phyloP scores from a whole-genome alignment of 768 basidiomycete species.

The Glaciozyma antarctica region DNA sequence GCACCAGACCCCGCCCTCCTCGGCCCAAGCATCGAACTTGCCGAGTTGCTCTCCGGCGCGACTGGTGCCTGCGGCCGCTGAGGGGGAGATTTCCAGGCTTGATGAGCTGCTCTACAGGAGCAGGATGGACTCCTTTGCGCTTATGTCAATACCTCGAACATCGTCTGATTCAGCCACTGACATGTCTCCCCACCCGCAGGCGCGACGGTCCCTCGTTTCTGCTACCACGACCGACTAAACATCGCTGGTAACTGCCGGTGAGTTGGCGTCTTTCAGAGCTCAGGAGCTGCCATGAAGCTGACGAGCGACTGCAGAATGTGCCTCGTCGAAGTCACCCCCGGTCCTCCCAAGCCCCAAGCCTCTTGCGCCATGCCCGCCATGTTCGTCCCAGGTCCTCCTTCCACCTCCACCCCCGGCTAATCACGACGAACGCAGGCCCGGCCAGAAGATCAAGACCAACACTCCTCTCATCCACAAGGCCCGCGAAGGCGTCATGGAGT shows the following conservation, averaged over 20 bases:
- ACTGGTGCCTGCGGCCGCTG: no score
- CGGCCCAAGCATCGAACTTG: no score
- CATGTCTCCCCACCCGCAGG: constrained; percentile 11
- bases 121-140: no score
- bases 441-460: constrained; percentile 39
- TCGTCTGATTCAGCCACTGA: neutral
- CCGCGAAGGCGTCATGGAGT: constrained; percentile 87
- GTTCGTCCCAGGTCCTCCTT: constrained; percentile 54
- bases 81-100: no score
- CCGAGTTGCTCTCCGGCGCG: no score
- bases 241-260: constrained; percentile 97
- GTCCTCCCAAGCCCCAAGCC: constrained; percentile 30
- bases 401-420: neutral
- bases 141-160: no score
- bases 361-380: constrained; percentile 83
- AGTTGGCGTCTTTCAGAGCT: constrained; percentile 36
- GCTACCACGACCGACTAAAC: constrained; percentile 55
- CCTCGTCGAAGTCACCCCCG: constrained; percentile 74
- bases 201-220: constrained; percentile 37
- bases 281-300: neutral
- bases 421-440: constrained; percentile 22
- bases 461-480: constrained; percentile 42
- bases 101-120: no score
- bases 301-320: constrained; percentile 63
- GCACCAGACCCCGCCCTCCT: no score